Base-by-base conservation (phyloP, 73 alveolate genomes). In the Diophrys sp. region DNA sequence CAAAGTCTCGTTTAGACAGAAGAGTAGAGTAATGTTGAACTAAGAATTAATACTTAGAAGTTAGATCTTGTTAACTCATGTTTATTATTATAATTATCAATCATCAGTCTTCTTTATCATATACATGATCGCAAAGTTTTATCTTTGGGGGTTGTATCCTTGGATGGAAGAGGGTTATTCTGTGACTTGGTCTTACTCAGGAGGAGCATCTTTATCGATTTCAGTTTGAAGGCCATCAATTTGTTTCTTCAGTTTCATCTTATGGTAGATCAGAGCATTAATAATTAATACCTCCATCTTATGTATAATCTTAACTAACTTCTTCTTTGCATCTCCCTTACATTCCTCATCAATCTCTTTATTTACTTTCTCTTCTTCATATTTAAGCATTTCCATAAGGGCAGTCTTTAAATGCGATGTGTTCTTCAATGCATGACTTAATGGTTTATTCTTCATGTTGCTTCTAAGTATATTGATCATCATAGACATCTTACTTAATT, bases 101-200 rank as follows among this genome's bases (percentile, higher is more conserved):
- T n/a, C n/a, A n/a, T n/a, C n/a, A n/a, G n/a, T n/a, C n/a, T 74
- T 74, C 27, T 74, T 31, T 81, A 72, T 8, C 14, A 75, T 73
- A 75, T 82, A 82, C 84, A 82, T 66, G 71, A 82, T 62, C 26
- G 69, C 84, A 67, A 82, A 82, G 29, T 82, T 78, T 67, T 82
- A 67, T 34, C 90, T 82, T 28, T 75, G 54, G 2, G 90, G 90
- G 44, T 82, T 67, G 75, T 82, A 44, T 44, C 33, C 72, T 34
- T 71, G 57, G 8, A 30, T 70, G 57, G 28, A n/a, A 18, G 1
- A 2, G 18, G 28, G 28, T 32, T 73, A 1, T 14, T 31, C 1
- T 18, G n/a, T 77, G 23, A 57, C 77, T 30, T 77, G 18, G 34
- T 77, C 77, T 29, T 77, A 2, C 27, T 77, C 33, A 77, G 26